Evolutionary conservation across 495 filamentous ascomycete genomes (phyloP).

Genomic region (Aspergillus sclerotiicarbonarius): DNA sequence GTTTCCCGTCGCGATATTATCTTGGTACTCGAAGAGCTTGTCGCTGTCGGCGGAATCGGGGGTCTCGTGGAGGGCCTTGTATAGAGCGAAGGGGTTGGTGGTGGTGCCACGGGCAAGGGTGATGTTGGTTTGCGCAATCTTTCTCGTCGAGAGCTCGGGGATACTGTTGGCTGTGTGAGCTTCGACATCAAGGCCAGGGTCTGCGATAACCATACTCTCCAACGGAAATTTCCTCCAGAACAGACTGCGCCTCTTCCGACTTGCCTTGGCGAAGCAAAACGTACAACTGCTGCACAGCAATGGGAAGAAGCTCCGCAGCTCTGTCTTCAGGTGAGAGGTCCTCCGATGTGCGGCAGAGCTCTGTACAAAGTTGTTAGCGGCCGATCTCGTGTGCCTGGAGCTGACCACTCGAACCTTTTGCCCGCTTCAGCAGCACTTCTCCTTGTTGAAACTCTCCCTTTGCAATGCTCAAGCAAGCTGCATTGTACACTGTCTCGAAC

Average conservation of each 20-base stretch:
- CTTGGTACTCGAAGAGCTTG: slow-evolving; percentile 75
- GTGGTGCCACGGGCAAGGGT: slow-evolving; percentile 55
- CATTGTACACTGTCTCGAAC: slow-evolving; percentile 93
- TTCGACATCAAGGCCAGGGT: not conserved
- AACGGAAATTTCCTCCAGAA: slow-evolving; percentile 63
- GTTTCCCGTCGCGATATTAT: slow-evolving; percentile 65
- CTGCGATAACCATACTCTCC: slow-evolving; percentile 50
- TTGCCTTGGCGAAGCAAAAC: slow-evolving; percentile 72
- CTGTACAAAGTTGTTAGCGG: slow-evolving; percentile 35
- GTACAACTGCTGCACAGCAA: slow-evolving; percentile 83
- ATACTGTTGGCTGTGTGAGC: slow-evolving; percentile 54
- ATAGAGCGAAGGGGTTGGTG: slow-evolving; percentile 75
- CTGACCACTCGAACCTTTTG: slow-evolving; percentile 54
- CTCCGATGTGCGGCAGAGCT: slow-evolving; percentile 79
- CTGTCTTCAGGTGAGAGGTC: slow-evolving; percentile 83
- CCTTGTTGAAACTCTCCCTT: slow-evolving; percentile 72
- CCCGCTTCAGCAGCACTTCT: slow-evolving; percentile 75
- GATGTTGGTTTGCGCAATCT: slow-evolving; percentile 77
- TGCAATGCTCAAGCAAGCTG: slow-evolving; percentile 82
- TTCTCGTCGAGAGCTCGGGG: slow-evolving; percentile 70
- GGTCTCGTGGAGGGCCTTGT: slow-evolving; percentile 61
- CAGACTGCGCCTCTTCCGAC: slow-evolving; percentile 64
- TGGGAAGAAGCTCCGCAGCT: slow-evolving; percentile 76
- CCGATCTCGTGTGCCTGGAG: not conserved
- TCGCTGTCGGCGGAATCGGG: slow-evolving; percentile 61